Evolutionary conservation across 2,329 filamentous ascomycete genomes (phyloP).

Genomic region (Ophiocordyceps camponoti-saundersi): DNA sequence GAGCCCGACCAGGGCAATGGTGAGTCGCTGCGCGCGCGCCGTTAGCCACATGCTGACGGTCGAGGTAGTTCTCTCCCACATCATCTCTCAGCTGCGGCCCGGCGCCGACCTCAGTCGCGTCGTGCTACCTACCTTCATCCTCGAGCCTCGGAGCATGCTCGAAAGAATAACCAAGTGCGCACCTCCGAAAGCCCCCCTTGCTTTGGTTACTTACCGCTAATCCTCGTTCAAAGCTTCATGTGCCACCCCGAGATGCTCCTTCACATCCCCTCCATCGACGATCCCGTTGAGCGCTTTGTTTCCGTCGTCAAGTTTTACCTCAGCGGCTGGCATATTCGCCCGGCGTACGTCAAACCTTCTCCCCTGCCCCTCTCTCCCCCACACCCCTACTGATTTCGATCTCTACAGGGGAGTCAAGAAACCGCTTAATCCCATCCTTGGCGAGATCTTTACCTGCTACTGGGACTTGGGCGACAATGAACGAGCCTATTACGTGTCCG

Average conservation of each 20-base stretch:
- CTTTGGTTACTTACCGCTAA: background rate
- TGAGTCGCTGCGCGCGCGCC: slow-evolving; percentile 22
- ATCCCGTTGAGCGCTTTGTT: slow-evolving; percentile 78
- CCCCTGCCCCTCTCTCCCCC: background rate
- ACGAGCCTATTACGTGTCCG: slow-evolving; percentile 85
- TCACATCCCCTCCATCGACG: slow-evolving; percentile 71
- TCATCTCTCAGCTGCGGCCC: slow-evolving; percentile 91
- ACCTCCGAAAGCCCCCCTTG: background rate
- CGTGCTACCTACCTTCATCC: slow-evolving; percentile 89
- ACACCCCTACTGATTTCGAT: background rate
- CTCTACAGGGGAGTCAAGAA: slow-evolving; percentile 86
- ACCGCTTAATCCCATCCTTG: slow-evolving; percentile 87
- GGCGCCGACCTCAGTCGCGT: slow-evolving; percentile 91
- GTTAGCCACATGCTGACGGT: background rate
- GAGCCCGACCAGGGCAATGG: slow-evolving; percentile 90
- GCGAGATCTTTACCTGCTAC: slow-evolving; percentile 87
- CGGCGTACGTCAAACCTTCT: slow-evolving; percentile 47
- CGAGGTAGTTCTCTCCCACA: slow-evolving; percentile 69
- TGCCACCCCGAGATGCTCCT: slow-evolving; percentile 93
- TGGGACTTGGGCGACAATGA: slow-evolving; percentile 83
- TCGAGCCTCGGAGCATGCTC: slow-evolving; percentile 94
- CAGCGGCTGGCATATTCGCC: slow-evolving; percentile 97
- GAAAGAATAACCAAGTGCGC: slow-evolving; percentile 93
- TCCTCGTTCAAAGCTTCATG: slow-evolving; percentile 67
- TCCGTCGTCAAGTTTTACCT: slow-evolving; percentile 96